Percentiles rank a stretch among this genome's conserved stretches.
Evolutionary conservation across 2,329 filamentous ascomycete species (phyloP).

Genomic region (Akanthomyces dipterigenus): DNA sequence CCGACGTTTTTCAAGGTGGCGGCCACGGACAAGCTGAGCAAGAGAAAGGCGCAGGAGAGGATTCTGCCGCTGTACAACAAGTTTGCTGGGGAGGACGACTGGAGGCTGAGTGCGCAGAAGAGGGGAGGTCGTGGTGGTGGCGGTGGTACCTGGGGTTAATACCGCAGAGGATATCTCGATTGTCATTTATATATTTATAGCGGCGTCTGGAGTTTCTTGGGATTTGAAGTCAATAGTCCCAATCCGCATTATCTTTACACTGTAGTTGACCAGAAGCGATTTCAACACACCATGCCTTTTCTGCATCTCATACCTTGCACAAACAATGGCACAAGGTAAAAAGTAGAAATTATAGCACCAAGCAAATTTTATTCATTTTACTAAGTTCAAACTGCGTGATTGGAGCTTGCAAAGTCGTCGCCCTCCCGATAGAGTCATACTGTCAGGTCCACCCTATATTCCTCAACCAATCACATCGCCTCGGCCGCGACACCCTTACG

Average conservation of each 20-base stretch:
- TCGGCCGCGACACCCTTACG: background rate
- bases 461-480: background rate
- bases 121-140: conserved; percentile 74
- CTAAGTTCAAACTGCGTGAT: too few relatives aligned
- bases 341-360: too few relatives aligned
- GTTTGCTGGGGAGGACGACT: conserved; percentile 88
- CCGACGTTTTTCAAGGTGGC: conserved; percentile 99
- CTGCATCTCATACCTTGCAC: too few relatives aligned
- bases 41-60: conserved; percentile 86
- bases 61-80: conserved; percentile 95
- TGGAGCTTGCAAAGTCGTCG: background rate
- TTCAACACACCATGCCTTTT: background rate
- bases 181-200: background rate
- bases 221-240: background rate
- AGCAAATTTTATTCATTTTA: too few relatives aligned
- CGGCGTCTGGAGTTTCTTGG: background rate
- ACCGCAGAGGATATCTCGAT: background rate
- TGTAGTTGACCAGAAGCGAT: background rate
- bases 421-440: background rate
- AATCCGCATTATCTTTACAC: background rate
- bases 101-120: conserved; percentile 83
- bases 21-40: conserved; percentile 75
- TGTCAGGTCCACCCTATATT: background rate
- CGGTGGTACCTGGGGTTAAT: conserved; percentile 86
- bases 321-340: too few relatives aligned